Evolutionary conservation across 2,329 filamentous ascomycete genomes (phyloP).

Genomic region (Cercospora citrullina): DNA sequence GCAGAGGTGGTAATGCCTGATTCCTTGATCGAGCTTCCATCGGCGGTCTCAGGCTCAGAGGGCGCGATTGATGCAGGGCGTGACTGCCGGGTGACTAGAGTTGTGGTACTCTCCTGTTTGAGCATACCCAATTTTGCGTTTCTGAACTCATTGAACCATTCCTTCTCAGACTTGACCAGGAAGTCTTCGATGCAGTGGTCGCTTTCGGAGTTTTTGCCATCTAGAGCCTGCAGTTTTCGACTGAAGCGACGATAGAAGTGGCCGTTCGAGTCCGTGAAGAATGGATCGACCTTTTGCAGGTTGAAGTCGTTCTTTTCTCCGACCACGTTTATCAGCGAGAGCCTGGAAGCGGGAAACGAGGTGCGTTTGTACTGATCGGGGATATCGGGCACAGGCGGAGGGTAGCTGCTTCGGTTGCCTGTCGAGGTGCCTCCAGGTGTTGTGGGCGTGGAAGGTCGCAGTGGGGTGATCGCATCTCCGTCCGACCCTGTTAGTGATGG

Average conservation of each 20-base stretch:
- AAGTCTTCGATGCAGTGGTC: slow-evolving; percentile 62
- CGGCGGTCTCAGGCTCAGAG: slow-evolving; percentile 21
- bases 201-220: slow-evolving; percentile 56
- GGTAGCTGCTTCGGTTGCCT: neutral
- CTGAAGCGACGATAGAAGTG: slow-evolving; percentile 60
- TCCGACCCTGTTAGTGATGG: neutral
- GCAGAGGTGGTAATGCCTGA: slow-evolving; percentile 37
- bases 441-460: neutral
- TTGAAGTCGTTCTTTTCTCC: slow-evolving; percentile 53
- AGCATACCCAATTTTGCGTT: slow-evolving; percentile 58
- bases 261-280: slow-evolving; percentile 63
- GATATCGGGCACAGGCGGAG: neutral
- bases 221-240: slow-evolving; percentile 55
- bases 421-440: slow-evolving; percentile 1
- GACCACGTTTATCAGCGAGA: slow-evolving; percentile 59
- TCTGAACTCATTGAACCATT: slow-evolving; percentile 61
- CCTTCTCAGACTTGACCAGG: slow-evolving; percentile 63
- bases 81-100: slow-evolving; percentile 3
- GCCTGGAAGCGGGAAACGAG: slow-evolving; percentile 20
- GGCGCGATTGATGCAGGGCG: slow-evolving; percentile 15
- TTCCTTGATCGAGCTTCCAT: slow-evolving; percentile 32
- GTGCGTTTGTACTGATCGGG: neutral
- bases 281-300: slow-evolving; percentile 37
- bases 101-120: slow-evolving; percentile 26
- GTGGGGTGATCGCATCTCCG: slow-evolving; percentile 3